Evolutionary conservation across 106 monocot species (phyloP), one percentile per base, ranked within the genome.

Genomic region (Platanthera zijinensis): DNA sequence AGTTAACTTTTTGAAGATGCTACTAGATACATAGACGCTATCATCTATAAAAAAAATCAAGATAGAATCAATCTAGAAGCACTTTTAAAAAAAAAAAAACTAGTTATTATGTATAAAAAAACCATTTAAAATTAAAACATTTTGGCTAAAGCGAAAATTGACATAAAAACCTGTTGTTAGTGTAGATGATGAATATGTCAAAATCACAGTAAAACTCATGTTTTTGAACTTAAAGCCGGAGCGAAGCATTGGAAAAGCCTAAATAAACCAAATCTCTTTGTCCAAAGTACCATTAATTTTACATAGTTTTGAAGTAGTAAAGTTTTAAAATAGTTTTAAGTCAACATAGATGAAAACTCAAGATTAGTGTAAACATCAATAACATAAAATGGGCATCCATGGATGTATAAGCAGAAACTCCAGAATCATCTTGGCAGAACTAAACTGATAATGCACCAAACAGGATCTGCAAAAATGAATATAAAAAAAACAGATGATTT

Each of bases 381-480:
- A 59, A 7, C 19, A 59, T 59, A 59, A 21, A 59, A 59, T 59
- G 15, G 15, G 15, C 15, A 59, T 59, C 59, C 18, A 59, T 59
- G 18, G 59, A 59, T 59, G 59, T 17, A 59, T 59, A 6, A 19
- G 59, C 59, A 59, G 59, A 18, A 59, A 59, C 59, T 59, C 59
- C 59, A 59, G 59, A 59, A 59, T 59, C 59, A 59, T 19, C 59
- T 59, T 59, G n/a, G 59, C 21, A 59, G 59, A 59, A 59, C 59
- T 59, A 59, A 59, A 59, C 18, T 18, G 59, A 18, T 19, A 59
- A n/a, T 59, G 59, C 59, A 59, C 59, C 18, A 14, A 59, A 59
- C 59, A 59, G 59, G 59, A 59, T 59, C 59, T 59, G 59, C 59
- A 59, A 59, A 53, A 59, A 59, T 59, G 59, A 59, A 59, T 59